Conservation (phyloP, 352 stramenopile genomes). For the Phytopythium chamaehyphon region DNA sequence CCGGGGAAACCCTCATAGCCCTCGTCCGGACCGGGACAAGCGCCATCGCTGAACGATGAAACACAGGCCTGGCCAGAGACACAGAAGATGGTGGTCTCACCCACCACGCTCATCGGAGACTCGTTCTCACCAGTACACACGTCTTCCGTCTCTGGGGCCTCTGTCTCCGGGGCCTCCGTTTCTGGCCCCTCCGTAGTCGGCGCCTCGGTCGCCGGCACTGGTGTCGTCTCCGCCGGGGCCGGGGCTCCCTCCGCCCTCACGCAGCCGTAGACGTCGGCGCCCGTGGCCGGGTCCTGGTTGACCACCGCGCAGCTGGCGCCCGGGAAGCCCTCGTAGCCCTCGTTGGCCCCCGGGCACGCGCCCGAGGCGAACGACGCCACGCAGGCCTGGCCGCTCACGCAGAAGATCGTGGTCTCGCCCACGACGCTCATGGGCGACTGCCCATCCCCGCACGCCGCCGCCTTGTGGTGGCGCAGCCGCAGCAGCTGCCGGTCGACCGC, state of each 20-base stretch:
- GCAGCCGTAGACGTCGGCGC: too few relatives aligned
- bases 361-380: constrained; percentile 9
- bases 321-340: constrained; percentile 5
- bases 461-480: neutral
- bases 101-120: constrained; percentile 14
- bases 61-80: constrained; percentile 11
- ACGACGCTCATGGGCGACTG: constrained; percentile 14
- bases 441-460: neutral
- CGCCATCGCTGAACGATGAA: constrained; percentile 8
- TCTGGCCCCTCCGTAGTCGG: too few relatives aligned
- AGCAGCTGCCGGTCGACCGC: neutral
- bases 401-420: constrained; percentile 12
- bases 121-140: neutral
- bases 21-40: constrained; percentile 9
- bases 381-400: constrained; percentile 10
- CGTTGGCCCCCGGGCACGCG: constrained; percentile 9
- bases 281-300: neutral
- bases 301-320: constrained; percentile 6
- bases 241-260: too few relatives aligned
- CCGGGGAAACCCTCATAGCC: constrained; percentile 6
- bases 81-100: constrained; percentile 10
- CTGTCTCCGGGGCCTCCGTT: too few relatives aligned
- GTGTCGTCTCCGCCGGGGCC: too few relatives aligned
- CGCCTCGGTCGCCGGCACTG: too few relatives aligned
- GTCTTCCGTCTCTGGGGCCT: too few relatives aligned